Percentiles rank a stretch among this genome's conserved stretches.
phyloP scores from a whole-genome alignment of 2,329 filamentous ascomycete species.

The Remersonia thermophila region DNA sequence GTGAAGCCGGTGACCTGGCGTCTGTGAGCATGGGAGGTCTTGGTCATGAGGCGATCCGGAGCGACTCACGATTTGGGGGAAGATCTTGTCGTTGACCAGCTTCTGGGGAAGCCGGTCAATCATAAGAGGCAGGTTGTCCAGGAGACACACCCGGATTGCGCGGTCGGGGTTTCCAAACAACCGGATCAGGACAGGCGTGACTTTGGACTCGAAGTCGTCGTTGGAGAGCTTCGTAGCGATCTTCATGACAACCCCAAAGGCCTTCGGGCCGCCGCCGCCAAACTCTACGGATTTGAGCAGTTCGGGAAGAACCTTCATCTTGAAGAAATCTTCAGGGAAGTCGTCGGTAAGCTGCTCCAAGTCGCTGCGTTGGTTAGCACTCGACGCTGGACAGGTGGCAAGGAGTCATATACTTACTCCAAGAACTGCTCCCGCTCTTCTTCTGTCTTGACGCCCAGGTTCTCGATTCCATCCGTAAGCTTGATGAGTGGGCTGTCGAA shows the following conservation, averaged over 20 bases:
- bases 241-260: constrained; percentile 78
- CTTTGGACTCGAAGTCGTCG: constrained; percentile 76
- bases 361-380: constrained; percentile 40
- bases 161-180: constrained; percentile 86
- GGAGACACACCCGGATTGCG: constrained; percentile 76
- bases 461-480: constrained; percentile 85
- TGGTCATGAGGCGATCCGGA: not conserved
- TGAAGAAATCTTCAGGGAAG: constrained; percentile 96
- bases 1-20: constrained; percentile 79
- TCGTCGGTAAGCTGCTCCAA: constrained; percentile 81
- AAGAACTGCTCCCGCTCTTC: constrained; percentile 76
- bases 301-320: constrained; percentile 90
- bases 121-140: constrained; percentile 82
- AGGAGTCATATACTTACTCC: constrained; percentile 32
- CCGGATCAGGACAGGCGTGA: constrained; percentile 77
- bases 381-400: not conserved
- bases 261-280: constrained; percentile 85
- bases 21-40: not conserved
- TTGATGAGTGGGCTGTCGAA: constrained; percentile 90
- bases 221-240: constrained; percentile 76
- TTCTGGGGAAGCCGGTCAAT: constrained; percentile 83
- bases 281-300: constrained; percentile 98
- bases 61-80: constrained; percentile 69
- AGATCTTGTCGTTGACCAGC: constrained; percentile 90
- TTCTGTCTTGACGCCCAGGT: constrained; percentile 75